These are phyloP conservation scores for Amanita thiersii DNA, from an alignment of 768 basidiomycete species.

Conservation along the genomic window DNA sequence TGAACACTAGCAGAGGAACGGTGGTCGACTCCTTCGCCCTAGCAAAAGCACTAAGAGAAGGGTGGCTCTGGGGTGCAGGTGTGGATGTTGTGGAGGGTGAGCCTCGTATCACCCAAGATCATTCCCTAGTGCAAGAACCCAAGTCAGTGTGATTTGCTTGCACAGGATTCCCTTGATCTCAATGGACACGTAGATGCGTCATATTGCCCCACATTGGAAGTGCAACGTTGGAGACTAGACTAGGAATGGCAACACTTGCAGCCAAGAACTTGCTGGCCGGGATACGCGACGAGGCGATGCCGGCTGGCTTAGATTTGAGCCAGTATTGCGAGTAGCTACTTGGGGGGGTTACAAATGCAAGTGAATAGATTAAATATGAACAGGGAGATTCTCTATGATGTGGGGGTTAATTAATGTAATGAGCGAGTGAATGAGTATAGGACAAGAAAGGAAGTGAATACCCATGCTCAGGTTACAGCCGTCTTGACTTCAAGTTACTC, in stretches of 20 bases:
- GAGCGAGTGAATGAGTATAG: too few relatives aligned
- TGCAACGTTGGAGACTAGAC: conserved; percentile 78
- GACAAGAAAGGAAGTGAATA: too few relatives aligned
- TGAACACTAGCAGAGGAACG: conserved; percentile 82
- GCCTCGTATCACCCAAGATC: conserved; percentile 62
- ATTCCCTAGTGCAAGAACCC: conserved; percentile 74
- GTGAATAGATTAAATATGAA: neutral
- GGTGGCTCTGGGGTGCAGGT: conserved; percentile 87
- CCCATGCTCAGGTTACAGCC: too few relatives aligned
- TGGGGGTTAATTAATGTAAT: too few relatives aligned
- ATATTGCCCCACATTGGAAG: conserved; percentile 90
- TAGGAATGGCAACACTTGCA: conserved; percentile 74
- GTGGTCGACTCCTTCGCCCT: conserved; percentile 89
- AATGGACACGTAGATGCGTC: conserved; percentile 43
- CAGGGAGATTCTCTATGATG: too few relatives aligned
- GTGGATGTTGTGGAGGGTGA: conserved; percentile 94
- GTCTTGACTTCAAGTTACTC: too few relatives aligned
- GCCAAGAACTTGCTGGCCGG: conserved; percentile 62
- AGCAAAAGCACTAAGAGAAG: conserved; percentile 65
- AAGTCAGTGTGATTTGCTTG: conserved; percentile 33
- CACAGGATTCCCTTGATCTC: neutral
- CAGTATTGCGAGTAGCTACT: neutral
- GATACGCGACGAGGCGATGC: conserved; percentile 44
- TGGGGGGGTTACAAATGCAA: too few relatives aligned
- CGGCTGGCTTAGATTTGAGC: conserved; percentile 30